Evolutionary conservation across 1,139 yeast genomes (phyloP).

Genomic region (Protomyces gravidus): DNA sequence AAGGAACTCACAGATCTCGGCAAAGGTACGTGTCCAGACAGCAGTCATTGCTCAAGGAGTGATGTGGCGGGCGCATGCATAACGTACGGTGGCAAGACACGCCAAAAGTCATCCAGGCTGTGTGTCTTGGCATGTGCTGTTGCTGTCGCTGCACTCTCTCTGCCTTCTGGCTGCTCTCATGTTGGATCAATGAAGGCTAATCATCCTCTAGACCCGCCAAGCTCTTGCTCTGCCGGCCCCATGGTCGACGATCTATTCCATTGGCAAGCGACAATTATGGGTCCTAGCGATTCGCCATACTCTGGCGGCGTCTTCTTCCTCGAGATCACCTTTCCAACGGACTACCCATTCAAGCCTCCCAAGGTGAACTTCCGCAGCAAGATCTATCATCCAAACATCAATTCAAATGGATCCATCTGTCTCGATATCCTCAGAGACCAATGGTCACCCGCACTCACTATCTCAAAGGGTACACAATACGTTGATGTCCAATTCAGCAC

Average conservation of each 20-base stretch:
- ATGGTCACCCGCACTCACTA: slow-evolving; percentile 89
- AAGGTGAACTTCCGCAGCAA: slow-evolving; percentile 85
- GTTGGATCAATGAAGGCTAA: too few relatives aligned
- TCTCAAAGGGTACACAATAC: slow-evolving; percentile 64
- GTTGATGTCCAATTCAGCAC: not conserved
- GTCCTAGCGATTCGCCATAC: slow-evolving; percentile 89
- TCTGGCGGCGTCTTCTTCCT: slow-evolving; percentile 91
- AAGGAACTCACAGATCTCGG: slow-evolving; percentile 93
- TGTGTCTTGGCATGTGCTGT: too few relatives aligned
- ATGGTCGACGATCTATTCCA: slow-evolving; percentile 92
- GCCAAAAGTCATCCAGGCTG: too few relatives aligned
- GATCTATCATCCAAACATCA: slow-evolving; percentile 87
- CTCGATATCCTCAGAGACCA: slow-evolving; percentile 80
- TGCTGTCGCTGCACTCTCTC: too few relatives aligned
- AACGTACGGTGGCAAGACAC: too few relatives aligned
- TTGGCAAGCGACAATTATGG: slow-evolving; percentile 97
- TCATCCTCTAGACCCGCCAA: slow-evolving; percentile 99
- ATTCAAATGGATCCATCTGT: slow-evolving; percentile 82
- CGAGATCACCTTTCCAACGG: slow-evolving; percentile 90
- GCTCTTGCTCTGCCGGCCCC: slow-evolving; percentile 99
- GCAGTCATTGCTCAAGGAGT: too few relatives aligned
- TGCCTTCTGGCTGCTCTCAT: too few relatives aligned
- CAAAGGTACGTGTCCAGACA: slow-evolving; percentile 43
- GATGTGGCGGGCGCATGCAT: too few relatives aligned
- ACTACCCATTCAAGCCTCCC: slow-evolving; percentile 92